phyloP scores from a whole-genome alignment of 768 basidiomycete genomes.

The Lactifluus pinguis region DNA sequence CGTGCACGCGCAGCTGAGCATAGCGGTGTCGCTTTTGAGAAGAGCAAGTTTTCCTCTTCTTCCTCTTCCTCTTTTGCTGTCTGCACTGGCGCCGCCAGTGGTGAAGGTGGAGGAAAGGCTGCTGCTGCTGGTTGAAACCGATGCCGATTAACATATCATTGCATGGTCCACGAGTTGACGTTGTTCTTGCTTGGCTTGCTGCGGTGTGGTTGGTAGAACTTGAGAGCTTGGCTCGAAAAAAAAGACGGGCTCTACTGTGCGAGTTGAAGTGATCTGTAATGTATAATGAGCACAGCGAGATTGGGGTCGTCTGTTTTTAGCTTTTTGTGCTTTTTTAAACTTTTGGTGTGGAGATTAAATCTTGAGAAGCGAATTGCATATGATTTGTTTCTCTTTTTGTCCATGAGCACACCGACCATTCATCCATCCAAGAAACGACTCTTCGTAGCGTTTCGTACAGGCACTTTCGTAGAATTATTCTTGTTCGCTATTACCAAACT shows the following conservation, averaged over 20 bases:
- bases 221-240: conserved; percentile 31
- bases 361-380: too few species aligned
- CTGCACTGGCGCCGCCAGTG: too few species aligned
- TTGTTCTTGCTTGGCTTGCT: conserved; percentile 77
- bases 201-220: conserved; percentile 73
- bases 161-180: conserved; percentile 79
- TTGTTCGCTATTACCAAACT: too few species aligned
- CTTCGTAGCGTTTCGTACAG: too few species aligned
- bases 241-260: background rate
- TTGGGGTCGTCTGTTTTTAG: too few species aligned
- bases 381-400: too few species aligned
- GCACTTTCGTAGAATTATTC: too few species aligned
- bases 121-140: conserved; percentile 51
- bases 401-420: too few species aligned
- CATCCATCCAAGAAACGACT: too few species aligned
- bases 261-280: background rate
- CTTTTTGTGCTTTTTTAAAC: too few species aligned
- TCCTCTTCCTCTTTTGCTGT: conserved; percentile 17
- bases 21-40: conserved; percentile 35
- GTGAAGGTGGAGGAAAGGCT: conserved; percentile 25
- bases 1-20: conserved; percentile 44
- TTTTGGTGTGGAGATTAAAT: too few species aligned
- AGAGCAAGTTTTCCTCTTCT: conserved; percentile 28
- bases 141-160: conserved; percentile 71
- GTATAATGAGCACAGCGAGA: too few species aligned